Evolutionary conservation across 129 eudicot species (phyloP).

Genomic region (Kitagawia praeruptora): DNA sequence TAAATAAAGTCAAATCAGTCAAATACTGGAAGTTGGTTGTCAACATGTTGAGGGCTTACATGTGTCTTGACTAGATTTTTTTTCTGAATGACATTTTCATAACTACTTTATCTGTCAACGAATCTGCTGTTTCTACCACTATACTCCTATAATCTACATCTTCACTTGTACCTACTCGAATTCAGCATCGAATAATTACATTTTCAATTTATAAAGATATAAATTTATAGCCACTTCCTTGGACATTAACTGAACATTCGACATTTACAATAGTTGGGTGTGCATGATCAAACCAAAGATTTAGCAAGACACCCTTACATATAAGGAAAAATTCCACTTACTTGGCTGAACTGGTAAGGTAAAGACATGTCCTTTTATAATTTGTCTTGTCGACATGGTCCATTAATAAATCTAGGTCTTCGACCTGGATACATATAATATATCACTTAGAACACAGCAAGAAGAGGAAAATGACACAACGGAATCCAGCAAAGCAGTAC

Average conservation of each 20-base stretch:
- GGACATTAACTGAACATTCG: background rate
- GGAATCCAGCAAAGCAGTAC: slow-evolving; percentile 26
- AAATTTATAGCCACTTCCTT: background rate
- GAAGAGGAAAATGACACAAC: background rate
- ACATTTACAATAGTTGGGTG: background rate
- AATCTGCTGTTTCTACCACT: background rate
- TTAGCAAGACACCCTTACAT: background rate
- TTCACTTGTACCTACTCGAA: background rate
- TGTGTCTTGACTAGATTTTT: background rate
- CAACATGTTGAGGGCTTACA: background rate
- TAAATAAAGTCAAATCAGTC: background rate
- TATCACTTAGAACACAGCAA: background rate
- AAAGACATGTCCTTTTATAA: slow-evolving; percentile 44
- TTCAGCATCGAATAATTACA: background rate
- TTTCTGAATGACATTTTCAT: background rate
- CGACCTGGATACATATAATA: slow-evolving; percentile 26
- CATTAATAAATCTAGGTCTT: slow-evolving; percentile 44
- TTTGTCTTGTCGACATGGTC: slow-evolving; percentile 42
- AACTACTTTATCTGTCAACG: background rate
- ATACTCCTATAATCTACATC: background rate
- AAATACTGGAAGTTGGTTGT: background rate
- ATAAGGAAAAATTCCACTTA: slow-evolving; percentile 11
- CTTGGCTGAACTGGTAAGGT: slow-evolving; percentile 49
- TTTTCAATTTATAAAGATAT: background rate
- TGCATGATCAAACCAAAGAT: background rate